Percentiles rank a stretch among this genome's conserved stretches.
Evolutionary conservation across 768 basidiomycete genomes (phyloP).

Genomic region (Pleurotus djamor): DNA sequence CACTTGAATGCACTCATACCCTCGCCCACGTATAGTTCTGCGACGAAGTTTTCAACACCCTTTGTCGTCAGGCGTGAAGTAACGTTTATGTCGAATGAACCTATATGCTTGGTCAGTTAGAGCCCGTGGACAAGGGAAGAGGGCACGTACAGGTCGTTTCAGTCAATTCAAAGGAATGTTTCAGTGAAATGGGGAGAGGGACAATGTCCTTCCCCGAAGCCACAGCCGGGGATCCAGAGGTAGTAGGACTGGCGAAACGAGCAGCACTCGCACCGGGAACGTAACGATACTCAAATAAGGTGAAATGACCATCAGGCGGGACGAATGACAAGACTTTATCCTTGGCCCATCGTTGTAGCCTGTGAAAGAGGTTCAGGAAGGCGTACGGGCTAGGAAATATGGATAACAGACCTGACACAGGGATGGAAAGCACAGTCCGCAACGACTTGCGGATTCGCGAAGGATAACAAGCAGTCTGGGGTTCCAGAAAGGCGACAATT

Average conservation of each 20-base stretch:
- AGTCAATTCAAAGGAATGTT: constrained; percentile 43
- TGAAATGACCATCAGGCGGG: constrained; percentile 90
- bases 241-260: constrained; percentile 20
- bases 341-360: constrained; percentile 76
- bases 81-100: constrained; percentile 58
- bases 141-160: constrained; percentile 35
- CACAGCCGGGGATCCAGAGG: constrained; percentile 13
- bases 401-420: constrained; percentile 71
- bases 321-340: constrained; percentile 85
- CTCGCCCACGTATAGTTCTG: constrained; percentile 76
- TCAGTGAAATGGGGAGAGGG: constrained; percentile 50
- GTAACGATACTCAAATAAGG: constrained; percentile 81
- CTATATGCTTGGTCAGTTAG: constrained; percentile 24
- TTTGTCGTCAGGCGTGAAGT: constrained; percentile 63
- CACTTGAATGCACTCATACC: constrained; percentile 75
- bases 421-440: constrained; percentile 88
- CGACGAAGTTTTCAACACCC: constrained; percentile 66
- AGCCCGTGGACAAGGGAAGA: not conserved
- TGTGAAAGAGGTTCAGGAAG: constrained; percentile 23
- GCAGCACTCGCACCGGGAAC: constrained; percentile 29
- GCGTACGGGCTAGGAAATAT: not conserved
- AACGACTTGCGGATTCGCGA: constrained; percentile 72
- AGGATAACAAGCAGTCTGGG: constrained; percentile 81
- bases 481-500: constrained; percentile 81
- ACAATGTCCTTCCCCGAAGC: constrained; percentile 37